Conservation (phyloP, 2,329 filamentous ascomycete genomes). For the Pyrenochaeta sp. region DNA sequence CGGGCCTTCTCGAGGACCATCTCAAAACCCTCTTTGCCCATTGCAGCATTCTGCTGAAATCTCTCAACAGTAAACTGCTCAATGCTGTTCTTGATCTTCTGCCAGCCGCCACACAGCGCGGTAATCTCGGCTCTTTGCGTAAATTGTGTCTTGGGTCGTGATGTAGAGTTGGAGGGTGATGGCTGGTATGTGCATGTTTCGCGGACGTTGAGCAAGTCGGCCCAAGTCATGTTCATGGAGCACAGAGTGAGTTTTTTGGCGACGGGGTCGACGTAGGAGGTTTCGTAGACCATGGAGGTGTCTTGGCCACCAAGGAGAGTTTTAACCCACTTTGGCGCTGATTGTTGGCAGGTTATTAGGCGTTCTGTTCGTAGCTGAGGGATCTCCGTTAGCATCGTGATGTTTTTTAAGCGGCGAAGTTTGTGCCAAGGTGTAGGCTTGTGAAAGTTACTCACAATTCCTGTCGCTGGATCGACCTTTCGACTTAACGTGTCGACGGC, state of each 20-base stretch:
- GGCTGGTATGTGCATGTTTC: constrained; percentile 92
- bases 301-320: constrained; percentile 80
- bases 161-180: constrained; percentile 48
- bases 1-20: constrained; percentile 92
- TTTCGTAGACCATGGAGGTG: constrained; percentile 90
- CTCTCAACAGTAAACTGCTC: constrained; percentile 89
- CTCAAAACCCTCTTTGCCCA: constrained; percentile 94
- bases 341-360: constrained; percentile 69
- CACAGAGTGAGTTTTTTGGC: constrained; percentile 94
- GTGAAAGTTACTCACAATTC: constrained; percentile 65
- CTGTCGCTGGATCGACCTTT: constrained; percentile 67
- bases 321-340: constrained; percentile 82
- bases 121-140: constrained; percentile 91
- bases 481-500: constrained; percentile 93
- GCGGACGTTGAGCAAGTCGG: constrained; percentile 87
- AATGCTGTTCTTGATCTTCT: constrained; percentile 94
- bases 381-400: constrained; percentile 17
- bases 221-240: constrained; percentile 92
- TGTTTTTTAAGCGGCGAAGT: too few species aligned
- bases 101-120: constrained; percentile 94
- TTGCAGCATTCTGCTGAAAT: constrained; percentile 90
- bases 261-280: constrained; percentile 88
- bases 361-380: constrained; percentile 73
- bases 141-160: constrained; percentile 75
- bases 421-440: constrained; percentile 2